Evolutionary conservation across 768 basidiomycete genomes (phyloP).

Genomic region (Trametopsis cervina): DNA sequence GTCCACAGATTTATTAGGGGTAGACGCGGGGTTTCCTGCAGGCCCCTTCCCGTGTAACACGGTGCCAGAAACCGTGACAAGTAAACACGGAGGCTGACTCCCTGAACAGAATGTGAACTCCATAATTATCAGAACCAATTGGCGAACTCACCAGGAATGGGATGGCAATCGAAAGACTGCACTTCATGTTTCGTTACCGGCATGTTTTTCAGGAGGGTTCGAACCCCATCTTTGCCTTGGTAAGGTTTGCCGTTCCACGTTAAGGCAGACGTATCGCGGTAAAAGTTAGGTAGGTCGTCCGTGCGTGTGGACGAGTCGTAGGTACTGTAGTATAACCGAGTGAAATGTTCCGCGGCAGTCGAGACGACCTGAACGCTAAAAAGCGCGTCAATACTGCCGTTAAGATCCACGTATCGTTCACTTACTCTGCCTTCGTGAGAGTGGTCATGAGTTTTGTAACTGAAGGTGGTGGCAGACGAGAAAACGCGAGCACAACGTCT

Average conservation of each 20-base stretch:
- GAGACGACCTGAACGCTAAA: constrained; percentile 79
- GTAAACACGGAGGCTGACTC: constrained; percentile 68
- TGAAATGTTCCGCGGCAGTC: constrained; percentile 77
- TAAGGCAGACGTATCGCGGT: constrained; percentile 67
- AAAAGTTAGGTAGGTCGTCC: constrained; percentile 74
- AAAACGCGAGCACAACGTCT: not conserved
- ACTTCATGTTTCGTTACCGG: constrained; percentile 79
- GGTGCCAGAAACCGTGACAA: constrained; percentile 75
- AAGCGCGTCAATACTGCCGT: not conserved
- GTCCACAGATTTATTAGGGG: constrained; percentile 46
- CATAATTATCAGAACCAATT: constrained; percentile 1
- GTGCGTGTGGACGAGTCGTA: constrained; percentile 78
- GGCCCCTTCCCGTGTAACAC: constrained; percentile 65
- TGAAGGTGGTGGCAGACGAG: not conserved
- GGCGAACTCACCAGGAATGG: constrained; percentile 60
- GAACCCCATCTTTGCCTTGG: constrained; percentile 64
- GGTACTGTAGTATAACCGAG: constrained; percentile 72
- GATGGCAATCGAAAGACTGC: constrained; percentile 85
- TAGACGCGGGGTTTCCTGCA: constrained; percentile 47
- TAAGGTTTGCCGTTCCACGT: constrained; percentile 85
- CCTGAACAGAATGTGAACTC: constrained; percentile 32
- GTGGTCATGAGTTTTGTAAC: constrained; percentile 19
- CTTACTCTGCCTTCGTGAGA: constrained; percentile 30
- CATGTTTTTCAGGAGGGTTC: constrained; percentile 62
- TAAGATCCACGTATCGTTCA: not conserved